phyloP scores from a whole-genome alignment of 345 rosid species.

The Trapa incisa region DNA sequence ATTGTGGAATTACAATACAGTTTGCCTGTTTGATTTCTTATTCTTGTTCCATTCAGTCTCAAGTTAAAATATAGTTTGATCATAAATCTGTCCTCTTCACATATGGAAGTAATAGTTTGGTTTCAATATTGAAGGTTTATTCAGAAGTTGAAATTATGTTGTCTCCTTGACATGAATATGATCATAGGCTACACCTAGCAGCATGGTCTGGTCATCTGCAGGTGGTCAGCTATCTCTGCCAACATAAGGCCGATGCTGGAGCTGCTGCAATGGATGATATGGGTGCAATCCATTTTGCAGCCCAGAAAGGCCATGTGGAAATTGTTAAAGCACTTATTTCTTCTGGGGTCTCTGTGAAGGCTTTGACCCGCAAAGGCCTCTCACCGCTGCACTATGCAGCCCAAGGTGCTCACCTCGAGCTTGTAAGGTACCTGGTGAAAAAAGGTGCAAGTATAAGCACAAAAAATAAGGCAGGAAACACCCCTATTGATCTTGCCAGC shows the following conservation, averaged over 20 bases:
- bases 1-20: neutral
- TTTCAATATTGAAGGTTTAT: neutral
- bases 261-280: slow-evolving; percentile 97
- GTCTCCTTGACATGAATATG: slow-evolving; percentile 33
- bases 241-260: slow-evolving; percentile 84
- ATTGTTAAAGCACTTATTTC: slow-evolving; percentile 47
- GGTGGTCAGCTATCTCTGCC: slow-evolving; percentile 71
- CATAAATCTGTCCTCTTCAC: neutral
- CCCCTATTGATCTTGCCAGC: slow-evolving; percentile 63
- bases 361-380: slow-evolving; percentile 69
- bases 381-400: slow-evolving; percentile 87
- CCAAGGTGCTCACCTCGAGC: slow-evolving; percentile 75
- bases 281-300: slow-evolving; percentile 95
- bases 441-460: slow-evolving; percentile 57
- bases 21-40: neutral
- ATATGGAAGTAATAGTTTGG: neutral
- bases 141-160: slow-evolving; percentile 6
- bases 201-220: slow-evolving; percentile 88
- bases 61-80: neutral
- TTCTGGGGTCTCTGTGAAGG: slow-evolving; percentile 53
- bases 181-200: slow-evolving; percentile 70
- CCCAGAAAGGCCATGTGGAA: slow-evolving; percentile 89
- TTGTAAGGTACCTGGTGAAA: slow-evolving; percentile 57
- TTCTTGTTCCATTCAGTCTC: neutral
- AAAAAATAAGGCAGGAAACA: slow-evolving; percentile 69